Base-by-base conservation (phyloP, 2,329 filamentous ascomycete genomes). In the Ambrosiella beaveri region DNA sequence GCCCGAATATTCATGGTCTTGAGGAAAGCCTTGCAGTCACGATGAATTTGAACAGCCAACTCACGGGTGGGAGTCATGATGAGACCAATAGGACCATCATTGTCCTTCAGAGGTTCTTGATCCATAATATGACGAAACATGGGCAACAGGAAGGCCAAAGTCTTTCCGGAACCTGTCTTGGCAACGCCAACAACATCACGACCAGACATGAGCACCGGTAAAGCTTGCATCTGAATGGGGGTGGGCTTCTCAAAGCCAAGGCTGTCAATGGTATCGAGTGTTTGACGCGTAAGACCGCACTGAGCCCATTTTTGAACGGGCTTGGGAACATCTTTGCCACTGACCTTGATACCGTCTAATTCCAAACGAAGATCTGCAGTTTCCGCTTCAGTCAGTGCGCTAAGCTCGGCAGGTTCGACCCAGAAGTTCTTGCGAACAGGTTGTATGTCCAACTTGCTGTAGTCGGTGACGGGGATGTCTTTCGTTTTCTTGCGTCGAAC, bases 91-190 rank as follows among this genome's bases (percentile, higher is more conserved):
- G 93, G 88, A 0, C 93, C 93, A 67, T 98, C 93, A 62, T 85
- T 82, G 49, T 86, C 82, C 65, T 86, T 86, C 15, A 96, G 73
- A 0, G 86, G 82, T 54, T 82, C 77, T 68, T 98, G 93, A 66
- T 97, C 93, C 70, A 91, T 93, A 72, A 97, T 95, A 68, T 98
- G 93, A 58, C 93, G 82, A 68, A 98, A 96, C 88, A 97, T 96
- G 41, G 93, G 93, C 50, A 98, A 78, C 37, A 95, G 73, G 68
- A 97, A 98, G 5, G 93, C 93, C 65, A 97, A 82, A 0, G 93
- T 98, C 73, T 98, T 98, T 68, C 93, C 93, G 35, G 93, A 97
- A 4, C 93, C 93, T 35, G 93, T 98, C 73, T 97, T 97, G 15
- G 93, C 93, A 57, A 98, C 89, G 63, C 90, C 93, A 62, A 98